A percentile compares a stretch with the other conserved stretches of the same genome.
These are phyloP conservation scores for Lasiosphaeria miniovina DNA, from an alignment of 495 filamentous ascomycete genomes.

Conservation along the genomic window DNA sequence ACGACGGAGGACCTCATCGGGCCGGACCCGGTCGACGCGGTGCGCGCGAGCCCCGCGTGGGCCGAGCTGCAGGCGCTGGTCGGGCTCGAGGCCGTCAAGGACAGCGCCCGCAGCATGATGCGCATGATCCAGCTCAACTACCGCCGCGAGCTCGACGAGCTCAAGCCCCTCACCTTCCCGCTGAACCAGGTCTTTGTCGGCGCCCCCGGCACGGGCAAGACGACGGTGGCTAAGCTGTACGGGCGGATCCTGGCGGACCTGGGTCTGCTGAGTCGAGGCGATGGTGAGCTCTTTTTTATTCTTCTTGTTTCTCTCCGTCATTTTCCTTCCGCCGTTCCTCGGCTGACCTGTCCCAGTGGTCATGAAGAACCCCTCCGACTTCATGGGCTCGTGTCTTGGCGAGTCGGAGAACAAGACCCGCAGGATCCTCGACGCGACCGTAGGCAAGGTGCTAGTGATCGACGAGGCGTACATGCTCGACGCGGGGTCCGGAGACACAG, in stretches of 20 bases:
- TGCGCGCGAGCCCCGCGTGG: slow-evolving; percentile 55
- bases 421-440: slow-evolving; percentile 59
- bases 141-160: slow-evolving; percentile 56
- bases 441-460: slow-evolving; percentile 74
- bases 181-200: slow-evolving; percentile 71
- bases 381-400: slow-evolving; percentile 62
- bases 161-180: slow-evolving; percentile 51
- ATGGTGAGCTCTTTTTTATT: slow-evolving; percentile 49
- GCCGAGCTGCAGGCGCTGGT: slow-evolving; percentile 55
- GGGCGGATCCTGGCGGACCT: slow-evolving; percentile 61
- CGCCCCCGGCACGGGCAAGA: slow-evolving; percentile 73
- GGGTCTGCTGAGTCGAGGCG: slow-evolving; percentile 58
- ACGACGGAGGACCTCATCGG: slow-evolving; percentile 63
- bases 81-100: slow-evolving; percentile 62
- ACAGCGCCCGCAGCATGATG: slow-evolving; percentile 54
- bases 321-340: slow-evolving; percentile 24
- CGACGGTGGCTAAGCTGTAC: slow-evolving; percentile 71
- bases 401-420: slow-evolving; percentile 70
- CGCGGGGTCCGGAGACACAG: slow-evolving; percentile 20
- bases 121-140: slow-evolving; percentile 62
- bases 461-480: slow-evolving; percentile 69
- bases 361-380: slow-evolving; percentile 70
- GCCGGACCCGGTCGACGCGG: slow-evolving; percentile 55
- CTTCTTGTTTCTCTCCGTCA: background rate
- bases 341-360: slow-evolving; percentile 38